Percentiles rank a stretch among this genome's conserved stretches.
Evolutionary conservation across 164 flowering plant genomes (phyloP).

Genomic region (Aristolochia californica): DNA sequence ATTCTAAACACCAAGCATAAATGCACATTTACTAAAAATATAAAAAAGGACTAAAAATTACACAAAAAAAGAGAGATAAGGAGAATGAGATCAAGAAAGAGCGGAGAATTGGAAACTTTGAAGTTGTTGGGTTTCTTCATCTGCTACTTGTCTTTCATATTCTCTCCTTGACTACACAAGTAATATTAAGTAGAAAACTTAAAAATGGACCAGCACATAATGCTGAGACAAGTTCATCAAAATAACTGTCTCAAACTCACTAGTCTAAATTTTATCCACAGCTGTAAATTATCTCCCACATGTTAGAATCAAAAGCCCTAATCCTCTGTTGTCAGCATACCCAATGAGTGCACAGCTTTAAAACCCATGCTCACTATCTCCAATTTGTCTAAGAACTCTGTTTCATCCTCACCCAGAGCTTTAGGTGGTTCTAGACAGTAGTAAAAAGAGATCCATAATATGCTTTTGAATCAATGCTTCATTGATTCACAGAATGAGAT

Average conservation of each 20-base stretch:
- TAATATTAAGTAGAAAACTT: not conserved
- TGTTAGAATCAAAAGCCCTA: slow-evolving; percentile 3
- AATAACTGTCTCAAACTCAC: not conserved
- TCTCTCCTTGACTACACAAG: slow-evolving; percentile 59
- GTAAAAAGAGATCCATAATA: not conserved
- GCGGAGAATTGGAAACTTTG: slow-evolving; percentile 42
- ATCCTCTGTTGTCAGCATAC: slow-evolving; percentile 11
- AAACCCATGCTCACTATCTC: slow-evolving; percentile 56
- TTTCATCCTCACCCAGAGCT: slow-evolving; percentile 95
- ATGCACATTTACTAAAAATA: not conserved
- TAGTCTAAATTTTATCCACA: not conserved
- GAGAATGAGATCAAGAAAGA: not conserved
- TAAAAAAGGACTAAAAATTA: not conserved
- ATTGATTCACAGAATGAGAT: no score
- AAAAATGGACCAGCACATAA: not conserved
- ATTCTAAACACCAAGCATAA: not conserved
- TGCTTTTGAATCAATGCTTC: no score
- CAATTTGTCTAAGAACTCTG: slow-evolving; percentile 79
- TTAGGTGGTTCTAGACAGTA: slow-evolving; percentile 80
- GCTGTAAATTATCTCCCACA: not conserved
- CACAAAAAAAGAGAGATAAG: not conserved
- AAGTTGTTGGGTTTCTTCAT: slow-evolving; percentile 77
- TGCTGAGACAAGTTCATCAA: not conserved
- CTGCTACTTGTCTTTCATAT: slow-evolving; percentile 60
- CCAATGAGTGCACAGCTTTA: slow-evolving; percentile 12